A percentile compares a stretch with the other conserved stretches of the same genome.
These are phyloP conservation scores for Alternaria alternata DNA, from an alignment of 2,329 filamentous ascomycete genomes.

Conservation along the genomic window DNA sequence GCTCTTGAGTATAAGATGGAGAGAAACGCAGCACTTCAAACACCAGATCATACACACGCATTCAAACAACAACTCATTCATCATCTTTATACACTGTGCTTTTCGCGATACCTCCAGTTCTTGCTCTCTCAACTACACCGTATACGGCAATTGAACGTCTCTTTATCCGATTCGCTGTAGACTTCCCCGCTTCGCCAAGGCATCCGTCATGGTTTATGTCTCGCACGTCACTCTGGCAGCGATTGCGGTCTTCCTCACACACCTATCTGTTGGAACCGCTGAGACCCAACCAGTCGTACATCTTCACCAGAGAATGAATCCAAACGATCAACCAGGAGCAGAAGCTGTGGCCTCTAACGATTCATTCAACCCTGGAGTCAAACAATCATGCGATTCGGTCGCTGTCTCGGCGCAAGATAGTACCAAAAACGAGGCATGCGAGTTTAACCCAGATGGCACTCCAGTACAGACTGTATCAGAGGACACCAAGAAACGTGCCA, in stretches of 20 bases:
- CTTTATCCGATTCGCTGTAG: constrained; percentile 3
- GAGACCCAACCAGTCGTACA: background rate
- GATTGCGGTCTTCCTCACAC: background rate
- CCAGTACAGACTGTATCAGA: background rate
- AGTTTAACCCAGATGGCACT: background rate
- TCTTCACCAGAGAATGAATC: background rate
- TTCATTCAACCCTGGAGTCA: background rate
- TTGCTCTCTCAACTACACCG: background rate
- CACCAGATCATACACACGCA: background rate
- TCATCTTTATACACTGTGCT: background rate
- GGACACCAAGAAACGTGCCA: background rate
- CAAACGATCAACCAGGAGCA: background rate
- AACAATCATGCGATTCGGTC: background rate
- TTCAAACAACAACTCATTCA: background rate
- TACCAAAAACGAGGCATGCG: background rate
- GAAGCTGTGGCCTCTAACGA: background rate
- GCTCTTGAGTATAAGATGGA: background rate
- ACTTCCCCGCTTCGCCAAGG: constrained; percentile 4
- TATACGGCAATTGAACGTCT: background rate
- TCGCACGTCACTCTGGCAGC: background rate
- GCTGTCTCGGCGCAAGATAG: background rate
- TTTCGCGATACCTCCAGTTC: background rate
- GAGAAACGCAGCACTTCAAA: background rate
- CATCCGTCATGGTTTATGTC: constrained; percentile 2
- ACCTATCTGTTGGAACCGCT: background rate